phyloP scores from a whole-genome alignment of 257 asterid species.

The Vinca minor region DNA sequence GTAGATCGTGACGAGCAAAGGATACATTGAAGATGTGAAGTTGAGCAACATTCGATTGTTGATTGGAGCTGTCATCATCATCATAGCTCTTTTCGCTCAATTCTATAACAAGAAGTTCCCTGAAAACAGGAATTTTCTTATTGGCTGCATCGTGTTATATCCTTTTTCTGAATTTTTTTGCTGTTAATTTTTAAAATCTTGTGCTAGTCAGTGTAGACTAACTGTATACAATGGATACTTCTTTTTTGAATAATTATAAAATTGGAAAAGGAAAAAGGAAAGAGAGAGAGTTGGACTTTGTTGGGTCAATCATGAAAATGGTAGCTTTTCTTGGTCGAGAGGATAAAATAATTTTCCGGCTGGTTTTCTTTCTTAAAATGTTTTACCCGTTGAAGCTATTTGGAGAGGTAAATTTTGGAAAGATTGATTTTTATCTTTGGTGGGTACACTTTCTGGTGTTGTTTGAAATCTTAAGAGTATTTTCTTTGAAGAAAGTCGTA shows the following conservation, averaged over 20 bases:
- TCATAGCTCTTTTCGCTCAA: constrained; percentile 83
- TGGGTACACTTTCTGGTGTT: neutral
- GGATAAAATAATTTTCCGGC: neutral
- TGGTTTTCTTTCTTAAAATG: neutral
- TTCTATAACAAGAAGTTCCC: constrained; percentile 91
- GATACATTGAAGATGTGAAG: constrained; percentile 76
- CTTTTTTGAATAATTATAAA: no score
- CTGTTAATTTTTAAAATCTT: constrained; percentile 6
- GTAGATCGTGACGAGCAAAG: constrained; percentile 84
- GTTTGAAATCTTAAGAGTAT: neutral
- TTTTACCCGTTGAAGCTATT: neutral
- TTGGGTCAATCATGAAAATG: neutral
- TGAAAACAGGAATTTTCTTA: constrained; percentile 67
- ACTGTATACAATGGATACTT: neutral
- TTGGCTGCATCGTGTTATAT: constrained; percentile 82
- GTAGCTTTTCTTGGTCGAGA: neutral
- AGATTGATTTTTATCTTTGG: neutral
- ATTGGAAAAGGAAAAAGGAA: no score
- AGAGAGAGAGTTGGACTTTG: neutral
- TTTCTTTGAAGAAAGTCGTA: neutral
- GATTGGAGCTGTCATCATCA: constrained; percentile 56
- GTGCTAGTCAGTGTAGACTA: no score
- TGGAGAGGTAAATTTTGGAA: neutral
- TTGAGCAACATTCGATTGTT: constrained; percentile 70
- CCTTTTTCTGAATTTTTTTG: constrained; percentile 38